Conservation (phyloP, 2,329 filamentous ascomycete species). For the Clonostachys rhizophaga region DNA sequence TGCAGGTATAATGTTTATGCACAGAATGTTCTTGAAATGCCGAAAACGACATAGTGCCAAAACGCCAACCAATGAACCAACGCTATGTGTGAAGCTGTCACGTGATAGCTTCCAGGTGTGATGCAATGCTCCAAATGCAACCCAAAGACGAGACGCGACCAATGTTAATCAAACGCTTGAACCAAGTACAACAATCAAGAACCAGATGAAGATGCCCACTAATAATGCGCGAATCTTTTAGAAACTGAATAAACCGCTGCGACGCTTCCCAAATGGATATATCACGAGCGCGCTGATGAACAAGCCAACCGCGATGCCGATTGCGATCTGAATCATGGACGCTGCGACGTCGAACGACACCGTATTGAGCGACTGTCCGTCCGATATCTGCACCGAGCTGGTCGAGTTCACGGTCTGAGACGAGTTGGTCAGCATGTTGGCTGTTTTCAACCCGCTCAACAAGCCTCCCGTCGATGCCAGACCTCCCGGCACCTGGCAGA, state of each 20-base stretch:
- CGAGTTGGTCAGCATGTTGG: constrained; percentile 32
- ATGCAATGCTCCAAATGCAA: too few species aligned
- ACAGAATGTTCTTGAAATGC: too few species aligned
- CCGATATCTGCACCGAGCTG: constrained; percentile 11
- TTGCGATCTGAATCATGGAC: constrained; percentile 48
- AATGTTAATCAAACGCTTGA: too few species aligned
- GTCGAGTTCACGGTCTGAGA: constrained; percentile 26
- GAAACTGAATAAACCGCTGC: constrained; percentile 44
- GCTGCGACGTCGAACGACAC: constrained; percentile 39
- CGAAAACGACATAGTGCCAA: too few species aligned
- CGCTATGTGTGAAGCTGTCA: too few species aligned
- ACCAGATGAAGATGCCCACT: too few species aligned
- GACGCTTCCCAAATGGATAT: constrained; percentile 43
- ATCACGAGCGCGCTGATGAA: constrained; percentile 43
- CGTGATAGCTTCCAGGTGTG: too few species aligned
- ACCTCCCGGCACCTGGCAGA: constrained; percentile 42
- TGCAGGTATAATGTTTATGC: too few species aligned
- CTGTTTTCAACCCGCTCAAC: constrained; percentile 36
- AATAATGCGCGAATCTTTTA: constrained; percentile 9
- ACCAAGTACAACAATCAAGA: too few species aligned
- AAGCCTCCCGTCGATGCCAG: constrained; percentile 40
- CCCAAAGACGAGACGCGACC: too few species aligned
- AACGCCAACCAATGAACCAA: too few species aligned
- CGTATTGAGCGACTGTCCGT: constrained; percentile 17
- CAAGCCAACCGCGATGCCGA: constrained; percentile 44